A percentile compares a stretch with the other conserved stretches of the same genome.
These are phyloP conservation scores for Conidiobolus incongruus DNA, from an alignment of 371 early-diverging fungal species.

Conservation along the genomic window DNA sequence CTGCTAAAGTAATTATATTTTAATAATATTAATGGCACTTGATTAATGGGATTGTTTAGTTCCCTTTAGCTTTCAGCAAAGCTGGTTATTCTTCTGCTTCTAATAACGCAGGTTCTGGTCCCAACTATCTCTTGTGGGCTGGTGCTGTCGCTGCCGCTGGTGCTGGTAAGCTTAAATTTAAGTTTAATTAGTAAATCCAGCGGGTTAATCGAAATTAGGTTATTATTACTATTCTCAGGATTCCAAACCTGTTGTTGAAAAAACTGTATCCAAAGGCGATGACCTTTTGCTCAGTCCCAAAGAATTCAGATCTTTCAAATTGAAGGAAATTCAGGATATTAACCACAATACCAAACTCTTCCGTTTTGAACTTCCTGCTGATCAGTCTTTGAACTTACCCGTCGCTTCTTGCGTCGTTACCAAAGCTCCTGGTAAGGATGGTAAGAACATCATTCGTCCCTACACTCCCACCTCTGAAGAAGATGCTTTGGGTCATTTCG, in stretches of 20 bases:
- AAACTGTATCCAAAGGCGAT: background rate
- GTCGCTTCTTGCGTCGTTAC: slow-evolving; percentile 66
- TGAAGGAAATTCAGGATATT: slow-evolving; percentile 29
- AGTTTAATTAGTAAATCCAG: background rate
- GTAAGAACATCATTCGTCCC: slow-evolving; percentile 52
- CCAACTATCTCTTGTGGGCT: too few species aligned
- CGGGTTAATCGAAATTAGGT: background rate
- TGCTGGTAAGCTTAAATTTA: background rate
- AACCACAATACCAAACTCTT: slow-evolving; percentile 57
- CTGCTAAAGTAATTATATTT: too few species aligned
- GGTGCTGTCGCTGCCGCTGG: background rate
- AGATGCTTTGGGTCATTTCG: slow-evolving; percentile 52
- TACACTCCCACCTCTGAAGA: slow-evolving; percentile 73
- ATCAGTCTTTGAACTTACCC: slow-evolving; percentile 38
- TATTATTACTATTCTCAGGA: background rate
- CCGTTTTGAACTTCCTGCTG: slow-evolving; percentile 54
- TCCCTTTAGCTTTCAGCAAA: too few species aligned
- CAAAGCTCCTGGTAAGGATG: slow-evolving; percentile 31
- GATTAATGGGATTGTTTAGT: too few species aligned
- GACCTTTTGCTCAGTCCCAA: slow-evolving; percentile 28
- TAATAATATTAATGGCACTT: too few species aligned
- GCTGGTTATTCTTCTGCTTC: too few species aligned
- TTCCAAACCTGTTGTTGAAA: background rate
- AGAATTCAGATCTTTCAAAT: slow-evolving; percentile 43
- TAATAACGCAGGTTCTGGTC: too few species aligned